A percentile compares a stretch with the other conserved stretches of the same genome.
Conservation (phyloP, 768 basidiomycete genomes). For the Boletus barrowsii region DNA sequence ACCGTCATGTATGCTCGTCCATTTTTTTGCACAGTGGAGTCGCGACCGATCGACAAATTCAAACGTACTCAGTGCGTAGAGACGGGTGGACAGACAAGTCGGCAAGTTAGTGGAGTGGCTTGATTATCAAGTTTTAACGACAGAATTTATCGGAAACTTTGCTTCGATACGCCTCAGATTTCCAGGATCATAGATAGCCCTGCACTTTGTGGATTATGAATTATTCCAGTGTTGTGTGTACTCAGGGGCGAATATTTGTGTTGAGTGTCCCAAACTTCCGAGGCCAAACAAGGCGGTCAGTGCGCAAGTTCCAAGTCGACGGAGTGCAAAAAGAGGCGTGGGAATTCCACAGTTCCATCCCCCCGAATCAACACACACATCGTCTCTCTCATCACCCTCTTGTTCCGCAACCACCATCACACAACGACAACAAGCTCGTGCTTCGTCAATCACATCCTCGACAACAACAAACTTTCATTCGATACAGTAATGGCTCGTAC, state of each 20-base stretch:
- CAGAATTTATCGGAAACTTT: no score
- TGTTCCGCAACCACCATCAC: conserved; percentile 31
- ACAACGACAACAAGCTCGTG: conserved; percentile 6
- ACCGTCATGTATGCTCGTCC: neutral
- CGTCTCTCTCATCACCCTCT: conserved; percentile 15
- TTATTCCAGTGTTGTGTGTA: no score
- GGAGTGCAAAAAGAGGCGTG: conserved; percentile 31
- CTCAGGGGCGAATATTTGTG: no score
- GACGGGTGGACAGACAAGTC: no score
- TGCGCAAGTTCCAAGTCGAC: conserved; percentile 24
- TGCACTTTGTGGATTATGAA: no score
- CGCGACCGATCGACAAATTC: neutral
- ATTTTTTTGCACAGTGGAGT: neutral
- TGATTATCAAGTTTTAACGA: no score
- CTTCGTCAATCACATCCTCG: conserved; percentile 8
- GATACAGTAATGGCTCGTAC: conserved; percentile 75
- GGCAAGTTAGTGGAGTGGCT: no score
- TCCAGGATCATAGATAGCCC: no score
- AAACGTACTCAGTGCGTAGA: no score
- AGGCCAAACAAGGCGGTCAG: conserved; percentile 25
- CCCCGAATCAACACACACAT: conserved; percentile 22
- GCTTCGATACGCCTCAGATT: no score
- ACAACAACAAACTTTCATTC: conserved; percentile 1
- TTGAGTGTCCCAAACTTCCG: conserved; percentile 13
- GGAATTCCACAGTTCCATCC: conserved; percentile 23